phyloP scores from a whole-genome alignment of 2,329 filamentous ascomycete genomes.

The Paecilomyces sp. region DNA sequence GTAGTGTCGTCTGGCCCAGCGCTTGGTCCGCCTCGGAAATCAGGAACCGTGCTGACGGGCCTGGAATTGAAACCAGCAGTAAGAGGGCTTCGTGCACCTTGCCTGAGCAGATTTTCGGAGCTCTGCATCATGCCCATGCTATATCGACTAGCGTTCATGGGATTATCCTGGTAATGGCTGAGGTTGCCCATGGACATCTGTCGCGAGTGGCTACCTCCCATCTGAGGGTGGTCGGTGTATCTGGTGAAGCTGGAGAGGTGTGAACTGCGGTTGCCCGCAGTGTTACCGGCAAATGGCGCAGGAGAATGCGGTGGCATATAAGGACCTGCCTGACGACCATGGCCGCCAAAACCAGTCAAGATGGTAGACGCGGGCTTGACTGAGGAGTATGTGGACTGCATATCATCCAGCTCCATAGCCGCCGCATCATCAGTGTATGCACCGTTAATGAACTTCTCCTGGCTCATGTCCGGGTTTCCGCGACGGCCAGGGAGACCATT shows the following conservation, averaged over 20 bases:
- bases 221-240: conserved; percentile 55
- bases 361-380: conserved; percentile 81
- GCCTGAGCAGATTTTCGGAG: conserved; percentile 37
- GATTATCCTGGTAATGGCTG: conserved; percentile 37
- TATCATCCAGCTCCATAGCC: conserved; percentile 94
- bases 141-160: conserved; percentile 32
- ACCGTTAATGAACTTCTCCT: conserved; percentile 51
- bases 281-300: conserved; percentile 57
- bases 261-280: conserved; percentile 51
- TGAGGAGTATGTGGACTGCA: conserved; percentile 92
- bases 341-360: conserved; percentile 71
- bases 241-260: conserved; percentile 62
- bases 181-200: conserved; percentile 56
- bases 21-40: conserved; percentile 48
- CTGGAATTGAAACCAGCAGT: conserved; percentile 38
- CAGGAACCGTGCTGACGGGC: conserved; percentile 47
- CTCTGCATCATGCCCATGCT: conserved; percentile 38
- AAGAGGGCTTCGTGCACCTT: conserved; percentile 43
- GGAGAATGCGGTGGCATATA: conserved; percentile 83
- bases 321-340: conserved; percentile 45
- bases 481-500: conserved; percentile 91
- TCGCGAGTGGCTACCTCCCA: conserved; percentile 35
- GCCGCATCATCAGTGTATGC: conserved; percentile 62
- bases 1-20: conserved; percentile 68
- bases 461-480: conserved; percentile 58